Conservation (phyloP, 2,329 filamentous ascomycete genomes). For the Plectosphaerella cucumerina region DNA sequence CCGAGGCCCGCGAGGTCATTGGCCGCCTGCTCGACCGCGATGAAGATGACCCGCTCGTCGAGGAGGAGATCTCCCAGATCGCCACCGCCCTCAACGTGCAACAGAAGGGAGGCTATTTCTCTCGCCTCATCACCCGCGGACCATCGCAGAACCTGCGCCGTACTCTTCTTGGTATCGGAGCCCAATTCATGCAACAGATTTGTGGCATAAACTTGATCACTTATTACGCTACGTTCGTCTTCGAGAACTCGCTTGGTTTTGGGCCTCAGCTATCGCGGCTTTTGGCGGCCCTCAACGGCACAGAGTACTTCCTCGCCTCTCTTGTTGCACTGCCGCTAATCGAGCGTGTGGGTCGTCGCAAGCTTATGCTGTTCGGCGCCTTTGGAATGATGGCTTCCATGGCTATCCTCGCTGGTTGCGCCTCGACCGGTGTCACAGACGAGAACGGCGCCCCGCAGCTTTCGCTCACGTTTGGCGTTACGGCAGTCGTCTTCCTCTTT, state of each 20-base stretch:
- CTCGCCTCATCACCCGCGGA: slow-evolving; percentile 44
- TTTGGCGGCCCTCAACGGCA: slow-evolving; percentile 48
- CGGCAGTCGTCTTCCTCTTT: slow-evolving; percentile 49
- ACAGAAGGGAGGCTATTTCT: slow-evolving; percentile 14
- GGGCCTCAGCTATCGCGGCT: slow-evolving; percentile 45
- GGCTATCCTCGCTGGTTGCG: slow-evolving; percentile 43
- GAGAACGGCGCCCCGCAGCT: slow-evolving; percentile 20
- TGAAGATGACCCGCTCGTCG: slow-evolving; percentile 18
- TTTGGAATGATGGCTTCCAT: slow-evolving; percentile 58
- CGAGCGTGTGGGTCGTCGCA: slow-evolving; percentile 52
- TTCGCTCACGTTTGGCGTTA: slow-evolving; percentile 19
- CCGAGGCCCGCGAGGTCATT: slow-evolving; percentile 19
- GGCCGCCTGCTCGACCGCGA: slow-evolving; percentile 18
- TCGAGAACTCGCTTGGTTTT: slow-evolving; percentile 39
- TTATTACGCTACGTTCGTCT: slow-evolving; percentile 26
- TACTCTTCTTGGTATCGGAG: slow-evolving; percentile 38
- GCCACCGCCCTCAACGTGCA: slow-evolving; percentile 20
- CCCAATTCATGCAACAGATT: slow-evolving; percentile 22
- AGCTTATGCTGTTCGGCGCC: slow-evolving; percentile 61
- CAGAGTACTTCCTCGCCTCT: slow-evolving; percentile 34
- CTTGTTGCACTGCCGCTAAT: slow-evolving; percentile 34
- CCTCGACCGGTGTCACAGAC: slow-evolving; percentile 22
- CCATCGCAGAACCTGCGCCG: slow-evolving; percentile 64
- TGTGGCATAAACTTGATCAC: slow-evolving; percentile 28
- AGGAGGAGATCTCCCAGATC: slow-evolving; percentile 12